phyloP scores from a whole-genome alignment of 768 basidiomycete species.

The Fomitopsis serialis region DNA sequence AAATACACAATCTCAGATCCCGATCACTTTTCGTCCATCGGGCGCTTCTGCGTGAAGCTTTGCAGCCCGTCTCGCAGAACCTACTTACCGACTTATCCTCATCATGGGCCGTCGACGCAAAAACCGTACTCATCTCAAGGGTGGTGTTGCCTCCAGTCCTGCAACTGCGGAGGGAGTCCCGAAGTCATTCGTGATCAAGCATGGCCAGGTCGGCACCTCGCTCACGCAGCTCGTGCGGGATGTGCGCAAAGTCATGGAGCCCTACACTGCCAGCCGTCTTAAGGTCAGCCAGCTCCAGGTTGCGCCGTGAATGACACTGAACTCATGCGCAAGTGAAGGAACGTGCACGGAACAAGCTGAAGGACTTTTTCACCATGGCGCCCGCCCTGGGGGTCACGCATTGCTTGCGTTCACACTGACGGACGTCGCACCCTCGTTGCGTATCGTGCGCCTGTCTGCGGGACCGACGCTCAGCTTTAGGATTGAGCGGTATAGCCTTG shows the following conservation, averaged over 20 bases:
- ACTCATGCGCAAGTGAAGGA: slow-evolving; percentile 50
- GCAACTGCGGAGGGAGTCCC: slow-evolving; percentile 43
- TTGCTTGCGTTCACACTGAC: slow-evolving; percentile 89
- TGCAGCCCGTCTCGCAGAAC: background rate
- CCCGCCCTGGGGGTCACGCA: slow-evolving; percentile 90
- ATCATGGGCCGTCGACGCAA: slow-evolving; percentile 73
- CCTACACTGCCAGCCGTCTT: slow-evolving; percentile 92
- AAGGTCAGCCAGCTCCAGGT: slow-evolving; percentile 42
- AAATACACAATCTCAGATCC: background rate
- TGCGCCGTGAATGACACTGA: background rate
- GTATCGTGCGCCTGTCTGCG: slow-evolving; percentile 80
- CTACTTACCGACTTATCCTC: background rate
- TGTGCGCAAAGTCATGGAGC: slow-evolving; percentile 94
- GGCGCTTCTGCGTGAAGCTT: background rate
- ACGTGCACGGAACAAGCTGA: slow-evolving; percentile 82
- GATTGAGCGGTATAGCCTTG: slow-evolving; percentile 86
- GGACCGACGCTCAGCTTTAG: slow-evolving; percentile 95
- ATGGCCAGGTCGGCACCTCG: slow-evolving; percentile 87
- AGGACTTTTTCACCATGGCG: slow-evolving; percentile 91
- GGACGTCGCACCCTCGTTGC: slow-evolving; percentile 76
- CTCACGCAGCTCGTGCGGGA: slow-evolving; percentile 88
- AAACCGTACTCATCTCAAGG: slow-evolving; percentile 78
- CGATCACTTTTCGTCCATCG: background rate
- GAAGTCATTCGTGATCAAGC: slow-evolving; percentile 95
- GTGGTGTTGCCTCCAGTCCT: slow-evolving; percentile 29